A percentile compares a stretch with the other conserved stretches of the same genome.
phyloP scores from a whole-genome alignment of 2,329 filamentous ascomycete species.

The Penicillium frequentans region DNA sequence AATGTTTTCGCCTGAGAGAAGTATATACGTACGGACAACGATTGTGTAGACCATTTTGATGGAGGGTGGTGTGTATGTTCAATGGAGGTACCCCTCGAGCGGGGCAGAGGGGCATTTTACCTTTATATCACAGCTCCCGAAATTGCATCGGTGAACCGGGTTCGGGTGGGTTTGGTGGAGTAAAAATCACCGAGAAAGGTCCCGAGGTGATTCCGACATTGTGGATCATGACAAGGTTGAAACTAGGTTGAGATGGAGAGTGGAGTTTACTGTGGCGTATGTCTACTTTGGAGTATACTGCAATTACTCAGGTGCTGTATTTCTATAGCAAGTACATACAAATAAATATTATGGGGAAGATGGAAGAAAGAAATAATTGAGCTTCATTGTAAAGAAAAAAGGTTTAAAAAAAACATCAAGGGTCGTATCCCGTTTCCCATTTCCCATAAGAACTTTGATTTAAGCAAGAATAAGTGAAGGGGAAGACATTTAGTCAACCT shows the following conservation, averaged over 20 bases:
- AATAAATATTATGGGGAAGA: not conserved
- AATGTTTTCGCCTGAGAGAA: not conserved
- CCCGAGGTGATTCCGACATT: constrained; percentile 16
- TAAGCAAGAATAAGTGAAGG: constrained; percentile 14
- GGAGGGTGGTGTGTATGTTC: not conserved
- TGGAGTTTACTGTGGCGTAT: not conserved
- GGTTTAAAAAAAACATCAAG: constrained; percentile 24
- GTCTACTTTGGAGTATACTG: not conserved
- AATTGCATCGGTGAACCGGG: constrained; percentile 13
- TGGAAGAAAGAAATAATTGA: constrained; percentile 6
- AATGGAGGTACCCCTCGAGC: constrained; percentile 5
- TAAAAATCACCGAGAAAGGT: constrained; percentile 14
- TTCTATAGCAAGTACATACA: not conserved
- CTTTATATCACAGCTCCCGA: not conserved
- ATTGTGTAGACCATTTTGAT: constrained; percentile 31
- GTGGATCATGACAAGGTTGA: not conserved
- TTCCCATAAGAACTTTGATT: constrained; percentile 27
- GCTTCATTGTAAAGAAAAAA: constrained; percentile 17
- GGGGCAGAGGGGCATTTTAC: constrained; percentile 8
- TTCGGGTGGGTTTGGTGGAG: constrained; percentile 9
- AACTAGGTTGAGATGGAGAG: not conserved
- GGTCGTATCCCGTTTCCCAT: constrained; percentile 31
- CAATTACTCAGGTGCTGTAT: not conserved
- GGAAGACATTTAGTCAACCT: constrained; percentile 79
- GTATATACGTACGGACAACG: constrained; percentile 26